A percentile compares a stretch with the other conserved stretches of the same genome.
These are phyloP conservation scores for Alternaria tenuissima DNA, from an alignment of 2,329 filamentous ascomycete genomes.

Conservation along the genomic window DNA sequence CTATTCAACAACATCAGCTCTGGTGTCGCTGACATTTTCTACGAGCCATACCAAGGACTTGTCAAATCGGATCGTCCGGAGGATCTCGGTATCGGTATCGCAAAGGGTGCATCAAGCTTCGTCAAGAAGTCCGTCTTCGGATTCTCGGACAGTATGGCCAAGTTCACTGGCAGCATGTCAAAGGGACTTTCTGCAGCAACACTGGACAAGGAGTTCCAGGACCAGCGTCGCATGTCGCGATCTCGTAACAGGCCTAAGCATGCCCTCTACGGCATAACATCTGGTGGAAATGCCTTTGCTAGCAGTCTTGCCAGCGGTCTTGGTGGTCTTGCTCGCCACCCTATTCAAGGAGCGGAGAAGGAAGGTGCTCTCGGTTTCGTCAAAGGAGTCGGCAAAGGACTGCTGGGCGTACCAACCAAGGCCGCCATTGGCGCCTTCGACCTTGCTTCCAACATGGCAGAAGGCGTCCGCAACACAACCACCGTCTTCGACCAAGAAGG, in stretches of 20 bases:
- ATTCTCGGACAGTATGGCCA: constrained; percentile 95
- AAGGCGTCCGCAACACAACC: constrained; percentile 97
- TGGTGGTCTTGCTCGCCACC: constrained; percentile 90
- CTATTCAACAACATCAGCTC: constrained; percentile 98
- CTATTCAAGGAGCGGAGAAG: constrained; percentile 93
- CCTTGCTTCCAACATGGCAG: constrained; percentile 94
- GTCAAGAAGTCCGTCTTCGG: constrained; percentile 99
- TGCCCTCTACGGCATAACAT: constrained; percentile 93
- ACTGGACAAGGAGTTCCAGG: constrained; percentile 98
- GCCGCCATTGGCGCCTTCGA: constrained; percentile 96
- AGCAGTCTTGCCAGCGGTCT: constrained; percentile 93
- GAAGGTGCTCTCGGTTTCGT: constrained; percentile 95
- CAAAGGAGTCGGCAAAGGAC: constrained; percentile 95
- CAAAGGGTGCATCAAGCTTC: constrained; percentile 95
- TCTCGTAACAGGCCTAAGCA: constrained; percentile 96
- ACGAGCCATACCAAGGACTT: constrained; percentile 97
- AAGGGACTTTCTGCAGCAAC: constrained; percentile 96
- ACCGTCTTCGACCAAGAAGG: constrained; percentile 97
- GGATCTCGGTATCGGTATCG: constrained; percentile 92
- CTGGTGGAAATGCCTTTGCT: constrained; percentile 93
- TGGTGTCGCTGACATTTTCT: constrained; percentile 97
- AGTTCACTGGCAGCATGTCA: constrained; percentile 95
- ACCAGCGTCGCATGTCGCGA: constrained; percentile 90
- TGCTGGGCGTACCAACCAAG: constrained; percentile 94
- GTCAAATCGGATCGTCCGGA: constrained; percentile 96